Base-by-base conservation (phyloP, 345 rosid species). In the Raphanus sativus region DNA sequence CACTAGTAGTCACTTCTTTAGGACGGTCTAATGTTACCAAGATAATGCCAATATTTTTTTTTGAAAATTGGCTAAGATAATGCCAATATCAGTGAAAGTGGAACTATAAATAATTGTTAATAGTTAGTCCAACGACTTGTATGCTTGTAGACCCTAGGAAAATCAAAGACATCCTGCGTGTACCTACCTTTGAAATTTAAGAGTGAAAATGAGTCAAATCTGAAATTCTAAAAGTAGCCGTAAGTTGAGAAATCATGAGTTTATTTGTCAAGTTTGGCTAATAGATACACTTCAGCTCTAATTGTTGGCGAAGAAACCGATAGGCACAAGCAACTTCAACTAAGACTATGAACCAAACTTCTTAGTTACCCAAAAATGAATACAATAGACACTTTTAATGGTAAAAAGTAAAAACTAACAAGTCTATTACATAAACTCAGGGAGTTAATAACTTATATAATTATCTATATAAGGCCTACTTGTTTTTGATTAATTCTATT, bases 111-210 rank as follows among this genome's bases (percentile, higher is more conserved):
- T 40, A 11, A 10, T 54, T 38, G 58, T 45, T 30, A 66, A 17
- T 67, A 40, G 59, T 17, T 56, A 67, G 73, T 59, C 72, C 67
- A 67, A 58, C 48, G 59, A 58, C 60, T 58, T 67, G 56, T 10
- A 58, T 66, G 59, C 38, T 67, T 40, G 78, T 58, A 75, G 78
- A 40, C 73, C 60, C 60, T 40, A 40, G 33, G 30, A 40, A 65
- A 55, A 66, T 64, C 38, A 40, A 40, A 75, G 66, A 65, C 78
- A 58, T 66, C 72, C 8, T 58, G 72, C 60, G 25, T 21, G 21
- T 21, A 21, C 21, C 30, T 28, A 28, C 30, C 30, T 2, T 28
- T 28, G 30, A 2, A 28, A 28, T 32, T 5, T 32, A 32, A 36
- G 33, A 34, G n/a, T 55, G 17, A n/a, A 4, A 45, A 45, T 11